Base-by-base conservation (phyloP, 176 grass and related monocot species). In the Thinopyrum elongatum region DNA sequence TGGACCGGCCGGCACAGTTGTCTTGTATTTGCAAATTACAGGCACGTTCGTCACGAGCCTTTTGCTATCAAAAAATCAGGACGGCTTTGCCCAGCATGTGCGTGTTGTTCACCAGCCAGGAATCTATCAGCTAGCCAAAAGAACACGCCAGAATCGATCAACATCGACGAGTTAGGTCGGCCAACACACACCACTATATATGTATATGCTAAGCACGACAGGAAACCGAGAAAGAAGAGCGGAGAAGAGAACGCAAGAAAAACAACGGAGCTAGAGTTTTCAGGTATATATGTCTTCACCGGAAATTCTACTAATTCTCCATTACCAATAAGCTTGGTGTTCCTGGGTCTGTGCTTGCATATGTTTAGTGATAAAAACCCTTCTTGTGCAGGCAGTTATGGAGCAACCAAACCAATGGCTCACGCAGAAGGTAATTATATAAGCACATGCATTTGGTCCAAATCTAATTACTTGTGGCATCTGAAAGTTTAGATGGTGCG, bases 331-430 rank as follows among this genome's bases (percentile, higher is more conserved):
- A 27, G 70, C 70, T 85, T 31, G 5, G 34, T 55, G 5, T 67
- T 49, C 28, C 22, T 47, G 46, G 46, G 14, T 16, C 34, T 25
- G 36, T 3, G 1, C 29, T 65, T 34, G 14, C 5, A 47, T 47
- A 47, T 47, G 14, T 47, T 47, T 16, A 47, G 46, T 47, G 46
- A 47, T 5, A 1, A 49, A 49, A 49, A 42, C 30, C 80, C 41
- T 80, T 75, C 27, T 60, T 68, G 79, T 35, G 23, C 33, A 9
- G 12, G 30, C 15, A 53, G 79, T 25, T 62, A 92, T 86, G 90
- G 83, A 89, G 34, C 58, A 82, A 57, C 35, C 47, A 26, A 81
- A 85, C 82, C 72, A 60, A 64, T 92, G 90, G 87, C 80, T 64
- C 13, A 10, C 84, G 28, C 55, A 79, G 15, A 70, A 19, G 83